Percentiles rank a stretch among this genome's conserved stretches.
Conservation (phyloP, 2,329 filamentous ascomycete species). For the Cordyceps fumosorosea region DNA sequence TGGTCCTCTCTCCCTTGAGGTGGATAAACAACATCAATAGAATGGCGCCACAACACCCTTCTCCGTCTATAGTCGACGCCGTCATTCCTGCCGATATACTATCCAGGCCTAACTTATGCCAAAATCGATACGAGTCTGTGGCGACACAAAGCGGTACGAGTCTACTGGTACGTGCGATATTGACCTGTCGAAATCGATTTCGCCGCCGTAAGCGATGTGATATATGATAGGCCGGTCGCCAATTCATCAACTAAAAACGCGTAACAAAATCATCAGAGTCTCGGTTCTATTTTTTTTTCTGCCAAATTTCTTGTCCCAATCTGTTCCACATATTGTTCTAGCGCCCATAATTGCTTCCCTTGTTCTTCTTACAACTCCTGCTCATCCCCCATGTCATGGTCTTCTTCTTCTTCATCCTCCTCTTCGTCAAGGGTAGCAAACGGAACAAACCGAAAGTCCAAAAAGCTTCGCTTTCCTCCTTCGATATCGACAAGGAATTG, state of each 20-base stretch:
- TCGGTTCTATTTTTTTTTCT: background rate
- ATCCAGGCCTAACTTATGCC: background rate
- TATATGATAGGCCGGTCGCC: background rate
- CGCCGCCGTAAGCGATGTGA: background rate
- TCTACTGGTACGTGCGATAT: background rate
- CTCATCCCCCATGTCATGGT: conserved; percentile 10
- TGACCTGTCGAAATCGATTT: background rate
- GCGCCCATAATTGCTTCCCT: background rate
- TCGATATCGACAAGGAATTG: conserved; percentile 96
- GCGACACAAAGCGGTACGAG: background rate
- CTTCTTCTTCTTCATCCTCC: conserved; percentile 34
- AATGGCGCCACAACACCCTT: conserved; percentile 3
- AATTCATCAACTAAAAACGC: background rate
- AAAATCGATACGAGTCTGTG: background rate
- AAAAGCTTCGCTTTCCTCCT: conserved; percentile 60
- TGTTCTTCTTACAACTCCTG: background rate
- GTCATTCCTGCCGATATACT: background rate
- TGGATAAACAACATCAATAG: conserved; percentile 12
- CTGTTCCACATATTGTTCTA: background rate
- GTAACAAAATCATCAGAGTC: background rate
- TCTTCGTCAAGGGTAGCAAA: conserved; percentile 55
- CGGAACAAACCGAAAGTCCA: conserved; percentile 79
- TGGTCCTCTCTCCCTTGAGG: conserved; percentile 3
- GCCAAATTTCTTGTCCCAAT: background rate
- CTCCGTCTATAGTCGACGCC: background rate